Evolutionary conservation across 345 rosid species (phyloP).

Genomic region (Excoecaria cochinchinensis): DNA sequence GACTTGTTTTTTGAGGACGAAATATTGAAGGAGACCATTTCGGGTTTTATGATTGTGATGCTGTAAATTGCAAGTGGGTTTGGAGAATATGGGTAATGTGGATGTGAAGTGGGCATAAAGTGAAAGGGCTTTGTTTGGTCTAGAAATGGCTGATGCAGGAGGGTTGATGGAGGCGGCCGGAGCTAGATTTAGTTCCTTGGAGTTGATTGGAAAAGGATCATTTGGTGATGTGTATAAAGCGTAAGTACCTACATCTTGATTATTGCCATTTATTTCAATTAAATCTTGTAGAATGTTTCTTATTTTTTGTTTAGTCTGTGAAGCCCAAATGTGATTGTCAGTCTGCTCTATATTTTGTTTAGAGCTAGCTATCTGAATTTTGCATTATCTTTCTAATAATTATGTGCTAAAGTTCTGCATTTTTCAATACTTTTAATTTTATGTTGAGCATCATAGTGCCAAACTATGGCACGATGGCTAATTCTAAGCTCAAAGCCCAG

Average conservation of each 20-base stretch:
- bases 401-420: not conserved
- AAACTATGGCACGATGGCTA: not conserved
- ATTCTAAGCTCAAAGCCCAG: not conserved
- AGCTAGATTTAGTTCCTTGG: conserved; percentile 70
- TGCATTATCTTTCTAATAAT: not conserved
- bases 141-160: conserved; percentile 71
- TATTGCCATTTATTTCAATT: conserved; percentile 1
- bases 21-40: conserved; percentile 10
- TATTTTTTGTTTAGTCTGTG: not conserved
- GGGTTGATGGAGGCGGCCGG: conserved; percentile 83
- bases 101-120: conserved; percentile 7
- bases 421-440: not conserved
- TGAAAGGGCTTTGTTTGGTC: conserved; percentile 1
- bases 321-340: not conserved
- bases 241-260: conserved; percentile 45
- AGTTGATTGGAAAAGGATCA: conserved; percentile 95
- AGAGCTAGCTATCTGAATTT: not conserved
- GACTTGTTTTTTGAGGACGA: conserved; percentile 1
- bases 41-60: not conserved
- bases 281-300: not conserved
- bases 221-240: conserved; percentile 99
- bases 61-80: conserved; percentile 10
- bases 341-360: not conserved
- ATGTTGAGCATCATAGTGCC: not conserved
- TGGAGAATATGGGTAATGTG: conserved; percentile 16